These are phyloP conservation scores for Dryas alaskensis DNA, from an alignment of 306 rosid species.

Conservation along the genomic window DNA sequence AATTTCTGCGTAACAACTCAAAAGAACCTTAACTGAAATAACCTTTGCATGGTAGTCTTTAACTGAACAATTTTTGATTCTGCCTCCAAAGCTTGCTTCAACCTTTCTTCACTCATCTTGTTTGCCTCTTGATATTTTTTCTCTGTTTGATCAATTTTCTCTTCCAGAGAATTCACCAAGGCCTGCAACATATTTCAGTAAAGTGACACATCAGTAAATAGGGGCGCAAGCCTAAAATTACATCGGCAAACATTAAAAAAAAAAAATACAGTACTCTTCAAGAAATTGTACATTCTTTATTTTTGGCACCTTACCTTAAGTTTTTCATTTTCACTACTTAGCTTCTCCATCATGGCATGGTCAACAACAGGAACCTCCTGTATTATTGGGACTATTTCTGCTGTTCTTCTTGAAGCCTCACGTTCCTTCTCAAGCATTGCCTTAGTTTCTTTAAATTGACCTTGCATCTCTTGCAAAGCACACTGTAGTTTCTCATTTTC, in stretches of 20 bases:
- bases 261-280: background rate
- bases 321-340: constrained; percentile 81
- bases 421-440: constrained; percentile 68
- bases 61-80: constrained; percentile 86
- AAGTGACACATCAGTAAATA: constrained; percentile 34
- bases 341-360: constrained; percentile 68
- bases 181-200: constrained; percentile 50
- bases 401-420: constrained; percentile 64
- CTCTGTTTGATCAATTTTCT: constrained; percentile 90
- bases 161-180: constrained; percentile 82
- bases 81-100: constrained; percentile 93
- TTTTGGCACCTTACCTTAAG: constrained; percentile 71
- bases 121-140: constrained; percentile 81
- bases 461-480: constrained; percentile 81
- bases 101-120: constrained; percentile 87
- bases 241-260: background rate
- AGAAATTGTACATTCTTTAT: constrained; percentile 12
- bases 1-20: constrained; percentile 16
- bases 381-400: constrained; percentile 62
- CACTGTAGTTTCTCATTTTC: constrained; percentile 83
- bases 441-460: constrained; percentile 79
- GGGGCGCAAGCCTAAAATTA: constrained; percentile 4
- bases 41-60: constrained; percentile 97
- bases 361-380: constrained; percentile 97
- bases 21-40: constrained; percentile 29